These are phyloP conservation scores for Chalciporus piperatoides DNA, from an alignment of 1,284 basidiomycete genomes.

Conservation along the genomic window DNA sequence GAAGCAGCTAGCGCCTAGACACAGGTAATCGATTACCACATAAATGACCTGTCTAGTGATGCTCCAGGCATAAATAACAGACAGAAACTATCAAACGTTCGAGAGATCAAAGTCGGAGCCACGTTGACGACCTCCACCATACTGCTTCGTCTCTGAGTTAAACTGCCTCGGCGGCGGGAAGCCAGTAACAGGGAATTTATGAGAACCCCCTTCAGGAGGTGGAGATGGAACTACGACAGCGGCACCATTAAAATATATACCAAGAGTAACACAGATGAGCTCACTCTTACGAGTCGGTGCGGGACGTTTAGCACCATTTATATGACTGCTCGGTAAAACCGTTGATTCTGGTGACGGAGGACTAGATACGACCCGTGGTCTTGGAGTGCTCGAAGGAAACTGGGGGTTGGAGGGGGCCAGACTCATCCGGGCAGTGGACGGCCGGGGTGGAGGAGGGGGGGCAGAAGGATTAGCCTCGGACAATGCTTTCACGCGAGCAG, in stretches of 20 bases:
- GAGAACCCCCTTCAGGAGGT: conserved; percentile 62
- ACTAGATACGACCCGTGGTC: conserved; percentile 25
- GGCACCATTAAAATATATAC: neutral
- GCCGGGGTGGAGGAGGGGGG: conserved; percentile 36
- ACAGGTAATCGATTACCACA: neutral
- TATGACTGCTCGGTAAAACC: conserved; percentile 6
- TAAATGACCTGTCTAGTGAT: neutral
- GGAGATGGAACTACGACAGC: conserved; percentile 63
- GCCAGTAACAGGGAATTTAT: conserved; percentile 66
- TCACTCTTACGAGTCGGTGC: conserved; percentile 50
- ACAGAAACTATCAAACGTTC: conserved; percentile 36
- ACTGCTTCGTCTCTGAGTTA: conserved; percentile 44
- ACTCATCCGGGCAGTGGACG: conserved; percentile 31
- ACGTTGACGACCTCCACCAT: conserved; percentile 57
- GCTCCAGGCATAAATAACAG: neutral
- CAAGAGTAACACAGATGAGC: conserved; percentile 16
- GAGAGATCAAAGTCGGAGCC: conserved; percentile 69
- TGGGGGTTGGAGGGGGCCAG: conserved; percentile 13
- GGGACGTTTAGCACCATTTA: conserved; percentile 31
- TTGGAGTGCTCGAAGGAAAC: conserved; percentile 16
- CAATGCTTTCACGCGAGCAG: conserved; percentile 37
- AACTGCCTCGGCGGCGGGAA: conserved; percentile 77
- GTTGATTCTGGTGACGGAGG: conserved; percentile 19
- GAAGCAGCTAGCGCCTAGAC: neutral
- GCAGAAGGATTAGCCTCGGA: conserved; percentile 30